Base-by-base conservation (phyloP, 805 yeast species). In the Wickerhamomyces bovis region DNA sequence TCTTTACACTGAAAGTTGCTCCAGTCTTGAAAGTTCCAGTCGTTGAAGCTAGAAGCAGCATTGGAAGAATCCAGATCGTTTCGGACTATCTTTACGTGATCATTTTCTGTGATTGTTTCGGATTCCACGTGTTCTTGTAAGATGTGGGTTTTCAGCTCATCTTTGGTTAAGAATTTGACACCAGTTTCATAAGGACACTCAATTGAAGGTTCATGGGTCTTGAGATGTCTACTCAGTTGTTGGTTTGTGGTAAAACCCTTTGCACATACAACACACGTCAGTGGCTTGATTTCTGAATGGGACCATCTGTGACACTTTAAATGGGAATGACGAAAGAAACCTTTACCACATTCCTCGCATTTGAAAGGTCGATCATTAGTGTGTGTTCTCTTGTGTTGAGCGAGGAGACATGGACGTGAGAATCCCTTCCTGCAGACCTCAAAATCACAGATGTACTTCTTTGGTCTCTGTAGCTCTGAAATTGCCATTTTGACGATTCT, bases 271-370 rank as follows among this genome's bases (percentile, higher is more conserved):
- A 70, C 59, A 55, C 86, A 81, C 41, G 71, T 76, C 51, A 65
- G 70, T 0, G 85, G 85, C 52, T 80, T 81, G 3, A 64, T 69
- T 18, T 67, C 67, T 11, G 67, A 54, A 58, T 86, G 95, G 20
- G 89, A 83, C 53, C 85, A 68, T 49, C 72, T 58, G 61, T 88
- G 96, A 16, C 89, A 84, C 41, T 80, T 72, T 39, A 88, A 69
- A 66, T 88, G 92, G 51, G 87, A 88, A 46, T 81, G 81, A 49
- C 94, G 70, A 26, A 78, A 71, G 60, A 85, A 86, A 18, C 77
- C 57, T 47, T 81, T 80, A 3, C 68, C 71, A 63, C 94, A 86
- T 12, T 66, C 66, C 4, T 67, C 61, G 62, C 95, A 84, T 39
- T 63, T 62, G 58, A 75, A 88, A 0, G 95, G 94, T 46, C 92